Percentiles rank a stretch among this genome's conserved stretches.
phyloP scores from a whole-genome alignment of 257 asterid species.

The Solanum chiquidenum region DNA sequence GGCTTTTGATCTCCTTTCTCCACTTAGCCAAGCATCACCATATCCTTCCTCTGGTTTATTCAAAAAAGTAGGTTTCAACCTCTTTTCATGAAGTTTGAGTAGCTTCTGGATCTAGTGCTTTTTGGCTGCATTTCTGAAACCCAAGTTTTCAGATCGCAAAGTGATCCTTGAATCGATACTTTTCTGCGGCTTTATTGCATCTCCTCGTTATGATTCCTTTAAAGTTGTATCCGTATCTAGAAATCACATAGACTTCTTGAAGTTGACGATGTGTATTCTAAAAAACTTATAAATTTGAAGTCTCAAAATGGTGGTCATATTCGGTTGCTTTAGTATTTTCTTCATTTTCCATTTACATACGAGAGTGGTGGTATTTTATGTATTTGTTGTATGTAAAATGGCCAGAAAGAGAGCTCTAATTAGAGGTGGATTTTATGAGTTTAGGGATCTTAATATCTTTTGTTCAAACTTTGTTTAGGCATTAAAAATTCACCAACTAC shows the following conservation, averaged over 20 bases:
- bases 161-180: background rate
- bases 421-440: too few relatives aligned
- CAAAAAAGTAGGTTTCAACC: constrained; percentile 1
- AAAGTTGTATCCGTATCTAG: background rate
- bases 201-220: background rate
- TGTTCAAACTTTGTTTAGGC: background rate
- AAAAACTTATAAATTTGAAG: too few relatives aligned
- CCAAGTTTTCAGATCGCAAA: background rate
- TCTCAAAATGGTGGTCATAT: too few relatives aligned
- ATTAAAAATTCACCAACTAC: background rate
- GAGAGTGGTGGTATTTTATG: too few relatives aligned
- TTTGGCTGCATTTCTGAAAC: background rate
- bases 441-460: too few relatives aligned
- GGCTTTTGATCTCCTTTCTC: background rate
- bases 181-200: background rate
- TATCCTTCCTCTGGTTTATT: background rate
- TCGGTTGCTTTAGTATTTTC: too few relatives aligned
- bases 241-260: too few relatives aligned
- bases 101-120: background rate
- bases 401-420: too few relatives aligned
- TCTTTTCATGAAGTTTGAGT: background rate
- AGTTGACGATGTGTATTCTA: too few relatives aligned
- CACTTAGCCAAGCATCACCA: background rate
- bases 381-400: too few relatives aligned
- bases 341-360: too few relatives aligned